Evolutionary conservation across 2,329 filamentous ascomycete species (phyloP).

Genomic region (Fusarium sp.): DNA sequence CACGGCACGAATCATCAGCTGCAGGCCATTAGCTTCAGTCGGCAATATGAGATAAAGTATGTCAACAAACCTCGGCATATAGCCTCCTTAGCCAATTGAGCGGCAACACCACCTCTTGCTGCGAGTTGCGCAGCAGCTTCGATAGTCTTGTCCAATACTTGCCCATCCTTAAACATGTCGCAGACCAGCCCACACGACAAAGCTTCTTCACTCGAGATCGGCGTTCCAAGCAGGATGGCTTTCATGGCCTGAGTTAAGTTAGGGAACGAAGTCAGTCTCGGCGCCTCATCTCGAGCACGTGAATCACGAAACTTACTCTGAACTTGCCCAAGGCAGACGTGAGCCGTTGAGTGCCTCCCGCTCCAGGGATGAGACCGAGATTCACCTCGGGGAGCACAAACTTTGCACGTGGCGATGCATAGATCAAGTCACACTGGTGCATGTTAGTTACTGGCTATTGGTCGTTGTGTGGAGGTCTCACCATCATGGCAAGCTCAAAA

Average conservation of each 20-base stretch:
- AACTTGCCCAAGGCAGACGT: slow-evolving; percentile 49
- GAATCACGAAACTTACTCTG: slow-evolving; percentile 40
- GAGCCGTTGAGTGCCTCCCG: slow-evolving; percentile 50
- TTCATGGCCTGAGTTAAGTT: slow-evolving; percentile 41
- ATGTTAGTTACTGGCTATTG: background rate
- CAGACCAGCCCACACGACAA: slow-evolving; percentile 20
- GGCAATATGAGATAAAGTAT: background rate
- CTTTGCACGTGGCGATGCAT: slow-evolving; percentile 45
- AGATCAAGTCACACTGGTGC: slow-evolving; percentile 49
- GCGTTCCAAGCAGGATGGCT: slow-evolving; percentile 41
- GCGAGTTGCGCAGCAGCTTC: slow-evolving; percentile 27
- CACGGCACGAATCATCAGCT: slow-evolving; percentile 41
- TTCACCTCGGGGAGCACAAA: slow-evolving; percentile 51
- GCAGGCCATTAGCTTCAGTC: background rate
- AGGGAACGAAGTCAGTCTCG: background rate
- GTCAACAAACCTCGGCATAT: slow-evolving; percentile 42
- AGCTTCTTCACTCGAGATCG: slow-evolving; percentile 38
- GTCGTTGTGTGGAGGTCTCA: slow-evolving; percentile 27
- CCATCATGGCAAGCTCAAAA: slow-evolving; percentile 55
- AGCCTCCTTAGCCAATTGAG: slow-evolving; percentile 44
- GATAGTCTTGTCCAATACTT: slow-evolving; percentile 41
- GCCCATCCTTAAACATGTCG: slow-evolving; percentile 33
- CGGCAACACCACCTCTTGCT: slow-evolving; percentile 20
- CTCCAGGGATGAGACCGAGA: slow-evolving; percentile 50
- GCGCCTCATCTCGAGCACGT: slow-evolving; percentile 1